phyloP scores from a whole-genome alignment of 2,329 filamentous ascomycete genomes.

The Ceratocystis lukuohia region DNA sequence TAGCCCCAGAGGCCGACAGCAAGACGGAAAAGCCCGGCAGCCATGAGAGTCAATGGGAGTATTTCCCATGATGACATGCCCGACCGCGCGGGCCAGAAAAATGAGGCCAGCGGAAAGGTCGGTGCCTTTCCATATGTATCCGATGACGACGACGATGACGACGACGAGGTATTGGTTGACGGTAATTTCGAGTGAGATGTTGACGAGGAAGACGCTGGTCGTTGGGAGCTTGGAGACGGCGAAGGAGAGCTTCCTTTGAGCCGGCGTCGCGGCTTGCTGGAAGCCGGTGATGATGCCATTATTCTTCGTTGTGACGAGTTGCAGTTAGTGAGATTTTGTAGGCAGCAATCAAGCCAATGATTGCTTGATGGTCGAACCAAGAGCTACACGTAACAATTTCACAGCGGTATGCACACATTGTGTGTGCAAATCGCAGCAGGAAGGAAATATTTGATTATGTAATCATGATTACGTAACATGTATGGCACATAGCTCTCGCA shows the following conservation, averaged over 20 bases:
- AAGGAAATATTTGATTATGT: background rate
- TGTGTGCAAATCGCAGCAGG: background rate
- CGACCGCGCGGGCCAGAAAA: constrained; percentile 81
- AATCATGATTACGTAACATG: background rate
- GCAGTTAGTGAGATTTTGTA: background rate
- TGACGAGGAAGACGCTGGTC: constrained; percentile 9
- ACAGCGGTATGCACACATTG: background rate
- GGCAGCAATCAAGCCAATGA: background rate
- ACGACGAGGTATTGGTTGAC: background rate
- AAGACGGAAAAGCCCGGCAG: constrained; percentile 85
- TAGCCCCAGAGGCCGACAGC: constrained; percentile 87
- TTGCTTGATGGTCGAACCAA: background rate
- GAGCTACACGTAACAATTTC: constrained; percentile 2
- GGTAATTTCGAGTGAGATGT: background rate
- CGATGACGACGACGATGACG: constrained; percentile 7
- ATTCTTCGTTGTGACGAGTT: background rate
- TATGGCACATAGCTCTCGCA: background rate
- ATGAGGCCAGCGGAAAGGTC: constrained; percentile 81
- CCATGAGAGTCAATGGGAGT: constrained; percentile 77
- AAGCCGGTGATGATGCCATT: constrained; percentile 39
- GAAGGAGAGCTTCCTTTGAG: constrained; percentile 32
- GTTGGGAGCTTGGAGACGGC: background rate
- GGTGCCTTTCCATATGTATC: constrained; percentile 41
- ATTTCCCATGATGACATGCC: constrained; percentile 84
- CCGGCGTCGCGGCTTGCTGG: constrained; percentile 48